Conservation (phyloP, 139 green algal species). For the Desmodesmus armatus region DNA sequence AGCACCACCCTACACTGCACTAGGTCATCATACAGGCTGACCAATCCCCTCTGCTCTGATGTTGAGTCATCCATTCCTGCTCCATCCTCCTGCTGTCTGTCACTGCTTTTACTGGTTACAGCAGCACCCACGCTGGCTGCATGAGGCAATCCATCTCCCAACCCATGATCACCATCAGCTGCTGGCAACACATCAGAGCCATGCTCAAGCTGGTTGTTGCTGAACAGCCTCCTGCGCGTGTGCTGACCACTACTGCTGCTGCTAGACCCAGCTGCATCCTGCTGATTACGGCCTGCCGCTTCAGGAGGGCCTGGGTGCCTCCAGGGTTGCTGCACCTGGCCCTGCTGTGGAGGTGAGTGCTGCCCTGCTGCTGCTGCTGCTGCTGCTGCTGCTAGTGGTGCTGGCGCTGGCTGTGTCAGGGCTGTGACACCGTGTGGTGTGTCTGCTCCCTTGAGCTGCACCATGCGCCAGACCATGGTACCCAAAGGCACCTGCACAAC, state of each 20-base stretch:
- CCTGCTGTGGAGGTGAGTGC: too few species aligned
- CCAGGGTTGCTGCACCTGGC: neutral
- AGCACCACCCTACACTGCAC: constrained; percentile 4
- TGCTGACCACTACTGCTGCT: too few species aligned
- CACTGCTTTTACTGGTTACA: too few species aligned
- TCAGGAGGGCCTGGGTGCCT: neutral
- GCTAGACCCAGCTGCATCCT: too few species aligned
- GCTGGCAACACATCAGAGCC: too few species aligned
- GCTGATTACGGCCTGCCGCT: neutral
- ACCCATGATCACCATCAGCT: neutral
- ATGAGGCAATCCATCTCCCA: too few species aligned
- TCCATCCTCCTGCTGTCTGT: too few species aligned
- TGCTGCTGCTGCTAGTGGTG: constrained; percentile 33
- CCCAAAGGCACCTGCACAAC: constrained; percentile 36
- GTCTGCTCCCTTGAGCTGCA: neutral
- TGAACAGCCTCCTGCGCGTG: too few species aligned
- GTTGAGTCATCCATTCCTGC: too few species aligned
- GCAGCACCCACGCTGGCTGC: too few species aligned
- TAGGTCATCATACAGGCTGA: constrained; percentile 1
- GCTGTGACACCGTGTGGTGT: constrained; percentile 18
- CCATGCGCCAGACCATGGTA: constrained; percentile 26
- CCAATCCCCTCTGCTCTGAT: too few species aligned
- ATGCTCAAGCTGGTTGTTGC: too few species aligned
- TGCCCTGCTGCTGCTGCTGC: constrained; percentile 10
- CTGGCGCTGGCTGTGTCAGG: neutral